Conservation (phyloP, 202 grass and related monocot species). For the Panicum virgatum region DNA sequence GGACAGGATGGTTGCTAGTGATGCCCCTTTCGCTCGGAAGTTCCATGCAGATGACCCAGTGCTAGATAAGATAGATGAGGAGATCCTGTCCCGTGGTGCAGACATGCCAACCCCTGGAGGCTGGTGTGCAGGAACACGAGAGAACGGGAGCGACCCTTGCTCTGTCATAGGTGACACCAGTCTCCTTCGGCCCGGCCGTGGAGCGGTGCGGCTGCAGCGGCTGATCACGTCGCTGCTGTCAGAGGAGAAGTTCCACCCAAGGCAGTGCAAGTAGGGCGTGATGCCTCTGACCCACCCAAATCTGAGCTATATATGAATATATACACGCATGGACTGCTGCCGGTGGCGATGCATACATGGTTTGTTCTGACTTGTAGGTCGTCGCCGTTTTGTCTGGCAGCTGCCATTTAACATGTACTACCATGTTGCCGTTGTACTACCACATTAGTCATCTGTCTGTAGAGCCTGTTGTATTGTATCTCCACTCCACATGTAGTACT, state of each 20-base stretch:
- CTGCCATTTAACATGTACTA: conserved; percentile 18
- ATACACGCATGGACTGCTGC: conserved; percentile 24
- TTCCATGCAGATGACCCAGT: conserved; percentile 66
- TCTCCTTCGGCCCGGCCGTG: conserved; percentile 58
- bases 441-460: neutral
- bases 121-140: conserved; percentile 59
- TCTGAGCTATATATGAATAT: neutral
- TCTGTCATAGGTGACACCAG: conserved; percentile 51
- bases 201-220: conserved; percentile 60
- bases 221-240: conserved; percentile 61
- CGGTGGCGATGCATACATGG: neutral
- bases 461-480: conserved; percentile 6
- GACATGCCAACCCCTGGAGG: conserved; percentile 68
- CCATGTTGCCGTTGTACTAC: conserved; percentile 9
- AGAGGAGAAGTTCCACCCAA: conserved; percentile 79
- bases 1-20: conserved; percentile 64
- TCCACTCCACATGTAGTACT: conserved; percentile 1
- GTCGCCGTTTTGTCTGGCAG: conserved; percentile 34
- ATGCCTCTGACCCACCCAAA: conserved; percentile 18
- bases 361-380: neutral
- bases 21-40: conserved; percentile 83
- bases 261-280: conserved; percentile 72
- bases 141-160: conserved; percentile 76
- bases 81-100: conserved; percentile 49
- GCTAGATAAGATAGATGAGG: conserved; percentile 63